Conservation (phyloP, 2,329 filamentous ascomycete species). For the Alternaria infectoria region DNA sequence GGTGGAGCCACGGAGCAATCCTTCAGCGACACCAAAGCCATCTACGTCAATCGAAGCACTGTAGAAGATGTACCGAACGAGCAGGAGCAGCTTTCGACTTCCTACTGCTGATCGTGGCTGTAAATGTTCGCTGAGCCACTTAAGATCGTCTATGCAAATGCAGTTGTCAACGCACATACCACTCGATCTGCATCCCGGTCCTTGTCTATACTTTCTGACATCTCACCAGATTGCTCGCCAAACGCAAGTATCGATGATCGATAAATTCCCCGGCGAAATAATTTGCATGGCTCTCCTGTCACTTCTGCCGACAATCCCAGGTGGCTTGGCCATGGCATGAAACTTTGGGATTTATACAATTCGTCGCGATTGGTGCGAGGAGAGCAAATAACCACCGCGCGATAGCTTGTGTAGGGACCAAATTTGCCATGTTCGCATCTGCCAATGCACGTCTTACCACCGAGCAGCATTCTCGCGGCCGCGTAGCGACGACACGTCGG, state of each 20-base stretch:
- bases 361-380: background rate
- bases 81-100: background rate
- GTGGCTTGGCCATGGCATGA: background rate
- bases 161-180: background rate
- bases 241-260: background rate
- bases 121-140: background rate
- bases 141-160: background rate
- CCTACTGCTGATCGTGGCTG: constrained; percentile 6
- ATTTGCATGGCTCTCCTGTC: background rate
- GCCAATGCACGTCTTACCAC: background rate
- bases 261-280: background rate
- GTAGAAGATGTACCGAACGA: constrained; percentile 15
- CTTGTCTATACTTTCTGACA: background rate
- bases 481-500: constrained; percentile 1
- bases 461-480: background rate
- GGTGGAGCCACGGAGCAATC: constrained; percentile 3
- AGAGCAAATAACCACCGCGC: background rate
- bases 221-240: background rate
- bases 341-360: background rate
- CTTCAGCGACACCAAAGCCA: constrained; percentile 11
- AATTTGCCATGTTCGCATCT: background rate
- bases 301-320: background rate
- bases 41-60: constrained; percentile 33
- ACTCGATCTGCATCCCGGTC: constrained; percentile 1
- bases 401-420: background rate